phyloP scores from a whole-genome alignment of 345 rosid species.

The Camelina hispida region DNA sequence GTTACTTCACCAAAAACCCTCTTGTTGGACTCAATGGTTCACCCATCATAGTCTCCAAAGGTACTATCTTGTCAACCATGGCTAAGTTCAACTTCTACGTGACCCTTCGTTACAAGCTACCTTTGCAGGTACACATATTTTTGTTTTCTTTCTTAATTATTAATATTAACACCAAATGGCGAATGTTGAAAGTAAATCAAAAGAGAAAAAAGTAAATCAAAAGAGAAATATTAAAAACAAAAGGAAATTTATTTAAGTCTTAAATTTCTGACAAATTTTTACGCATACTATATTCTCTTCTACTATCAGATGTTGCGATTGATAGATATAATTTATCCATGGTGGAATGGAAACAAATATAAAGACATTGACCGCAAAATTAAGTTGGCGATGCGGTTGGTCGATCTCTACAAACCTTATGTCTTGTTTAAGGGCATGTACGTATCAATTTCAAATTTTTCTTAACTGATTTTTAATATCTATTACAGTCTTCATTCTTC shows the following conservation, averaged over 20 bases:
- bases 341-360: conserved; percentile 37
- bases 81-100: conserved; percentile 70
- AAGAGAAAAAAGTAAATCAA: not conserved
- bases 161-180: not conserved
- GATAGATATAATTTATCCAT: conserved; percentile 22
- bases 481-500: not conserved
- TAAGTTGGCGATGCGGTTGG: conserved; percentile 63
- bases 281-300: conserved; percentile 25
- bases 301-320: conserved; percentile 34
- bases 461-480: not conserved
- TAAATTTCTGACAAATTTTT: conserved; percentile 42
- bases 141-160: not conserved
- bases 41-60: conserved; percentile 61
- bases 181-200: not conserved
- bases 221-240: too few relatives aligned
- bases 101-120: conserved; percentile 63
- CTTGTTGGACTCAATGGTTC: conserved; percentile 74
- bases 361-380: conserved; percentile 34
- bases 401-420: conserved; percentile 81
- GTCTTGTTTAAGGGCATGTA: conserved; percentile 80
- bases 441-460: conserved; percentile 32
- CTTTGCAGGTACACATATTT: conserved; percentile 54
- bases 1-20: conserved; percentile 67
- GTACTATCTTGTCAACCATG: conserved; percentile 61
- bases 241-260: too few relatives aligned